Conservation (phyloP, 345 rosid species). For the Mallotus nudiflorus region DNA sequence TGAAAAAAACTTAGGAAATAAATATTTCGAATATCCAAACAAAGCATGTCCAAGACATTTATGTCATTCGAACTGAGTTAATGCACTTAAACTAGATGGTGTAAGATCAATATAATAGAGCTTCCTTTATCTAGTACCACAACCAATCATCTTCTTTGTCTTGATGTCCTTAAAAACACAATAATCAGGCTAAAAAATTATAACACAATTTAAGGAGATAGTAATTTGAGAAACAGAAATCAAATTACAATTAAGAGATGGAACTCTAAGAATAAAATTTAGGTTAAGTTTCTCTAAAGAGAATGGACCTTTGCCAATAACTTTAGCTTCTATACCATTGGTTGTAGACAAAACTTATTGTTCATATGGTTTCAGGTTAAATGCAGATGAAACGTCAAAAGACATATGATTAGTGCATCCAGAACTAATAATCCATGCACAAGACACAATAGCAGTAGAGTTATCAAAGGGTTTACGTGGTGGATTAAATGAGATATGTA, state of each 20-base stretch:
- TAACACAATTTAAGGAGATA: not conserved
- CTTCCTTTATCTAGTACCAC: not conserved
- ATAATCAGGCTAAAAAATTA: constrained; percentile 9
- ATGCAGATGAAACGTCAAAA: not conserved
- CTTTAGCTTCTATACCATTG: not conserved
- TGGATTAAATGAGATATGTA: not conserved
- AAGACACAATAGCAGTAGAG: not conserved
- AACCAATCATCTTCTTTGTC: constrained; percentile 4
- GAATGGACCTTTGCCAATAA: not conserved
- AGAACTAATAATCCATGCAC: constrained; percentile 4
- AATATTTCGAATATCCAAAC: not conserved
- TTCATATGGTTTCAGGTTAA: not conserved
- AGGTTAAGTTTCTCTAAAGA: not conserved
- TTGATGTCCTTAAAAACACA: constrained; percentile 12
- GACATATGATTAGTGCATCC: not conserved
- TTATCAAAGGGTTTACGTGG: not conserved
- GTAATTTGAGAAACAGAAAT: not conserved
- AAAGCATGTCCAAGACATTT: not conserved
- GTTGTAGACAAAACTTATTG: not conserved
- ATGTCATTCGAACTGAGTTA: not conserved
- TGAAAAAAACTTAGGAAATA: not conserved
- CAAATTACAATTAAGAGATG: not conserved
- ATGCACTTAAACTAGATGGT: not conserved
- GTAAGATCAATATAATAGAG: constrained; percentile 8
- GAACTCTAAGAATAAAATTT: not conserved